phyloP scores from a whole-genome alignment of 2,329 filamentous ascomycete species.

The Didymella exigua region DNA sequence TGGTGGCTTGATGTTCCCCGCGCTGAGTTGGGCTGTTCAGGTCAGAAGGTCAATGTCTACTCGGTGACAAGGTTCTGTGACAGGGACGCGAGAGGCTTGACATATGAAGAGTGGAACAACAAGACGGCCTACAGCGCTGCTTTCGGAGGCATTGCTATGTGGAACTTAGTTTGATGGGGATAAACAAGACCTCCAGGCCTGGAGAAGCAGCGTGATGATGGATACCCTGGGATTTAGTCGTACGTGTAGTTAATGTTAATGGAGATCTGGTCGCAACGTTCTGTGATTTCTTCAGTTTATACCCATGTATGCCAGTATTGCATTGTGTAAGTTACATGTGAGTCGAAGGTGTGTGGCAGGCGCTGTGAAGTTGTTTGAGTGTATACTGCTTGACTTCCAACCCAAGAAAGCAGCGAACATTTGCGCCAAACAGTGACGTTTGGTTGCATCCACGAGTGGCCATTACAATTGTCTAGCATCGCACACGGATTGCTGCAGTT shows the following conservation, averaged over 20 bases:
- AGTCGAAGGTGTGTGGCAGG: background rate
- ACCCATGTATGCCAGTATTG: background rate
- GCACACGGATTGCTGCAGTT: background rate
- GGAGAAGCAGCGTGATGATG: background rate
- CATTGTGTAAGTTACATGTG: background rate
- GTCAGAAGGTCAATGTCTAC: conserved; percentile 68
- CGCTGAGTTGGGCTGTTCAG: conserved; percentile 55
- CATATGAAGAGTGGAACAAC: conserved; percentile 46
- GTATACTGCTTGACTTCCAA: background rate
- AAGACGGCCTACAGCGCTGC: conserved; percentile 37
- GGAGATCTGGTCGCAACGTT: background rate
- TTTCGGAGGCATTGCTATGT: conserved; percentile 60
- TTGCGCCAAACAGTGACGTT: background rate
- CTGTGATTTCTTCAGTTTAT: too few relatives aligned
- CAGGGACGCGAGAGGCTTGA: conserved; percentile 60
- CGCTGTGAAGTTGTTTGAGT: background rate
- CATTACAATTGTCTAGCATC: background rate
- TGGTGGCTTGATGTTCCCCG: conserved; percentile 77
- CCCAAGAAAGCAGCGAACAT: background rate
- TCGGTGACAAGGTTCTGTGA: conserved; percentile 62
- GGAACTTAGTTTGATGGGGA: conserved; percentile 55
- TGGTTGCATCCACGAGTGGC: background rate
- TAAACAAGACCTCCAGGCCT: background rate
- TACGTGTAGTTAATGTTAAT: conserved; percentile 1
- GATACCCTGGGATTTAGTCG: conserved; percentile 3